Evolutionary conservation across 495 filamentous ascomycete genomes (phyloP).

Genomic region (Daldinia caldariorum): DNA sequence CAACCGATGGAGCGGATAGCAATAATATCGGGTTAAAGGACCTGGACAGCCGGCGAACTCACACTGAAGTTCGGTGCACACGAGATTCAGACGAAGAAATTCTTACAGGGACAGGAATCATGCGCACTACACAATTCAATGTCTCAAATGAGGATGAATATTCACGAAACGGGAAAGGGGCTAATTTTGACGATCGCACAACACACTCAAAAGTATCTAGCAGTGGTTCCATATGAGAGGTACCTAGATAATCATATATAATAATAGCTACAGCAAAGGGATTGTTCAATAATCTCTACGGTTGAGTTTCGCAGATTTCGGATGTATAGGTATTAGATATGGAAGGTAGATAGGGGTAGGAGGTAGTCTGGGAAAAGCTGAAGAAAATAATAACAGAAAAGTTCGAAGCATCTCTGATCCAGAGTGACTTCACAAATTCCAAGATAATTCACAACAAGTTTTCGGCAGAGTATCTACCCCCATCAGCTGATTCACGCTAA

Average conservation of each 20-base stretch:
- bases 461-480: no score
- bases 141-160: constrained; percentile 32
- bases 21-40: constrained; percentile 32
- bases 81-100: constrained; percentile 44
- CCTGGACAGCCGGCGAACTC: constrained; percentile 26
- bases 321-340: no score
- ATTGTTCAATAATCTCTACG: background rate
- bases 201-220: constrained; percentile 35
- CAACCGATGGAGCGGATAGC: constrained; percentile 19
- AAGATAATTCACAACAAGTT: no score
- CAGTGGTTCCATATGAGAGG: constrained; percentile 26
- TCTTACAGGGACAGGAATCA: constrained; percentile 42
- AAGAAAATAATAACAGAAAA: no score
- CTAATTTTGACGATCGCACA: constrained; percentile 12
- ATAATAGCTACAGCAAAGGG: background rate
- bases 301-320: no score
- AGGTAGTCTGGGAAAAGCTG: no score
- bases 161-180: background rate
- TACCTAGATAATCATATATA: background rate
- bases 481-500: no score
- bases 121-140: constrained; percentile 39
- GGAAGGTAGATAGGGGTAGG: no score
- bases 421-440: no score
- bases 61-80: constrained; percentile 23
- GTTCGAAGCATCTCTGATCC: no score